Base-by-base conservation (phyloP, 192 early-diverging fungal species). In the Entrophospora sp. region DNA sequence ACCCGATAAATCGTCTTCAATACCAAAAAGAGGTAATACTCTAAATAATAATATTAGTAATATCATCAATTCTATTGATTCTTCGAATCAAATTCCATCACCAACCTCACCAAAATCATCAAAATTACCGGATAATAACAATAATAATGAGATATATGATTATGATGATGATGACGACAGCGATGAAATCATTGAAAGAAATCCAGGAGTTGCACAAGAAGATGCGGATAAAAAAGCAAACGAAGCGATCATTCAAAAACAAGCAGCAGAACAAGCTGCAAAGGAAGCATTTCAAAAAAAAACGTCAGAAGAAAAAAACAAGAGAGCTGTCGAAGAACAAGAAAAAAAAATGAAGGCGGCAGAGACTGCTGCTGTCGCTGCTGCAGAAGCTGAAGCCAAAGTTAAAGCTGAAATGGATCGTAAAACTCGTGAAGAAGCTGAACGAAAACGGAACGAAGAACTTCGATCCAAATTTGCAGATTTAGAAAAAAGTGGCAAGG, bases 301-400 rank as follows among this genome's bases (percentile, higher is more conserved):
- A 61, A 60, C 55, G 20, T 37, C 65, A 22, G 75, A 71, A 44
- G 66, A 69, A 44, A 69, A n/a, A n/a, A n/a, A n/a, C 45, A 68
- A 68, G 70, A 37, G 75, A 61, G 57, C 75, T 62, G 53, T 75
- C 75, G n/a, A n/a, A n/a, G n/a, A n/a, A n/a, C n/a, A n/a, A n/a
- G n/a, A n/a, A n/a, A n/a, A n/a, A n/a, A n/a, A n/a, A n/a, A n/a
- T n/a, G n/a, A n/a, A n/a, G n/a, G n/a, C n/a, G n/a, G n/a, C 71
- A 27, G 74, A 79, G 37, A 69, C 65, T 25, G 72, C 71, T 46
- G 70, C 65, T 70, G 31, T 75, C 56, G 57, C 75, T 62, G 53
- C 76, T 76, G 37, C 70, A 70, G 69, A 81, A 62, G 65, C 66
- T 79, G 72, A 56, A 79, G 51, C 80, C 73, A 36, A 56, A 79